These are phyloP conservation scores for Alopecurus myosuroides DNA, from an alignment of 176 grass and related monocot genomes.

Conservation along the genomic window DNA sequence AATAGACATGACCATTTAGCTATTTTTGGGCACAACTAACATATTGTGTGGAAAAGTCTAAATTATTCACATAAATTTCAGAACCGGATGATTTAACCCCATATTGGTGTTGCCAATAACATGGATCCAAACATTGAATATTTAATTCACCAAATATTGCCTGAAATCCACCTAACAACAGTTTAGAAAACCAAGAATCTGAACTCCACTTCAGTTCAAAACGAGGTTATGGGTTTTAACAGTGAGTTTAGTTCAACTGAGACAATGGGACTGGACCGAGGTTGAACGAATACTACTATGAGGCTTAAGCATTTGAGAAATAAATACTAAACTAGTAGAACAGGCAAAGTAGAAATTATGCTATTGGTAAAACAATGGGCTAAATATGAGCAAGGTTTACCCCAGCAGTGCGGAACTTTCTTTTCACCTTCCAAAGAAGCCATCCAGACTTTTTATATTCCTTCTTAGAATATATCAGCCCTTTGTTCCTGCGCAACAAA, in stretches of 20 bases:
- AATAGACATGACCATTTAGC: too few relatives aligned
- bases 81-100: background rate
- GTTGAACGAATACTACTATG: too few relatives aligned
- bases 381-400: background rate
- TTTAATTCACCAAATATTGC: background rate
- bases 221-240: background rate
- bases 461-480: background rate
- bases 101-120: background rate
- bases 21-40: background rate
- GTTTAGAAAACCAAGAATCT: background rate
- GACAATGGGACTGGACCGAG: too few relatives aligned
- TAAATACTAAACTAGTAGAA: background rate
- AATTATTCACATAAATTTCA: background rate
- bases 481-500: background rate
- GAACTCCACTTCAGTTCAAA: background rate
- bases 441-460: background rate
- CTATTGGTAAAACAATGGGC: background rate
- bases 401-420: background rate
- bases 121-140: background rate
- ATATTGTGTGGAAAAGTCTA: background rate
- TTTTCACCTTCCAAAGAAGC: background rate
- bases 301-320: background rate
- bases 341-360: background rate
- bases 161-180: background rate
- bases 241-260: background rate